phyloP scores from a whole-genome alignment of 495 filamentous ascomycete species.

The Aspergillus conjunctus region DNA sequence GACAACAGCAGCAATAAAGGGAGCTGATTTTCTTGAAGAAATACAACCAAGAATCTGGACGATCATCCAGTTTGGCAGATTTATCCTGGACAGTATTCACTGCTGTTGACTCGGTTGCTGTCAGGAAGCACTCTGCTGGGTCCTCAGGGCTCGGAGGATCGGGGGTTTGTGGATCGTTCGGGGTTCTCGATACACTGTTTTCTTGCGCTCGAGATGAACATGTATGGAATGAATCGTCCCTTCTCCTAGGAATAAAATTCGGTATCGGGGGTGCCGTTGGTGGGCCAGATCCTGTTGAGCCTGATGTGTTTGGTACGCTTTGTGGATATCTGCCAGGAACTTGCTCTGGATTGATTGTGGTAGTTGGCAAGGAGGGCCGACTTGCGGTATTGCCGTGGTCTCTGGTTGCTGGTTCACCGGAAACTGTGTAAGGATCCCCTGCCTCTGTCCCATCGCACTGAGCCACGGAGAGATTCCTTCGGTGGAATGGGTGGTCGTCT shows the following conservation, averaged over 20 bases:
- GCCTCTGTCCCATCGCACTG: slow-evolving; percentile 12
- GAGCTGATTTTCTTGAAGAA: slow-evolving; percentile 12
- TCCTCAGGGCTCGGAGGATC: not conserved
- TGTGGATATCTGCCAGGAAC: not conserved
- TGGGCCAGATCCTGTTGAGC: not conserved
- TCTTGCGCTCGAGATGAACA: slow-evolving; percentile 14
- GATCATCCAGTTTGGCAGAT: not conserved
- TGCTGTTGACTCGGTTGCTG: slow-evolving; percentile 14
- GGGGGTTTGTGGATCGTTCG: not conserved
- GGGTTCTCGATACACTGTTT: not conserved
- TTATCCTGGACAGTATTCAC: slow-evolving; percentile 6
- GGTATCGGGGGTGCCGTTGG: slow-evolving; percentile 7
- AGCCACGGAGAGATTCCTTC: slow-evolving; percentile 27
- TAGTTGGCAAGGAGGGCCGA: not conserved
- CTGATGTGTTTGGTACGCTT: not conserved
- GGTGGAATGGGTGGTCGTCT: slow-evolving; percentile 43
- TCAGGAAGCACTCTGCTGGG: slow-evolving; percentile 5
- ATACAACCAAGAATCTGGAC: slow-evolving; percentile 14
- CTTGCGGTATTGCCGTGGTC: not conserved
- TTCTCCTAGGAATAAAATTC: slow-evolving; percentile 12
- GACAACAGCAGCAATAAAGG: slow-evolving; percentile 27
- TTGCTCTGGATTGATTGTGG: not conserved
- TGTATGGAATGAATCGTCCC: slow-evolving; percentile 13
- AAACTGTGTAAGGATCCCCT: not conserved
- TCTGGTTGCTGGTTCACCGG: not conserved